Percentiles rank a stretch among this genome's conserved stretches.
phyloP scores from a whole-genome alignment of 176 grass and related monocot genomes.

The Bromus sterilis region DNA sequence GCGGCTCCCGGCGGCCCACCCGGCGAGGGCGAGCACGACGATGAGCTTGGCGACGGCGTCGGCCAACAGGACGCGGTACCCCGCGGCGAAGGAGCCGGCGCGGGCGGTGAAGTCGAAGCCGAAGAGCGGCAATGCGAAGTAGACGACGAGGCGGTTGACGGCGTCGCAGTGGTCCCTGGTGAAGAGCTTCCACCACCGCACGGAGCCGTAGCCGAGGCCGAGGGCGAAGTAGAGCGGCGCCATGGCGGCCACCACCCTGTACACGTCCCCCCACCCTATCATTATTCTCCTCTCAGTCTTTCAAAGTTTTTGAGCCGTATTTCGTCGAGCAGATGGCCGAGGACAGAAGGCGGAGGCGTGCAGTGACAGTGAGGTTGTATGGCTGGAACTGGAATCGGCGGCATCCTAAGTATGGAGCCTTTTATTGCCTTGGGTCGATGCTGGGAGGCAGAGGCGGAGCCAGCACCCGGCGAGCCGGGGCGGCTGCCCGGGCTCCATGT shows the following conservation, averaged over 20 bases:
- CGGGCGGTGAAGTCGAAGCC: slow-evolving; percentile 64
- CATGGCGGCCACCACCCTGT: slow-evolving; percentile 81
- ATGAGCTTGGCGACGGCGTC: slow-evolving; percentile 63
- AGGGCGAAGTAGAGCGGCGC: slow-evolving; percentile 79
- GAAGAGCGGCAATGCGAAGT: slow-evolving; percentile 86
- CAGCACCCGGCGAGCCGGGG: no score
- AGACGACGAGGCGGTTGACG: slow-evolving; percentile 67
- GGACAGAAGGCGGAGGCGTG: no score
- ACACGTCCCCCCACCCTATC: slow-evolving; percentile 68
- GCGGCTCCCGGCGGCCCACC: slow-evolving; percentile 11
- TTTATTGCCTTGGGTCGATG: no score
- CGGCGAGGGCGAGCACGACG: slow-evolving; percentile 23
- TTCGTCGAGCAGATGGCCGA: no score
- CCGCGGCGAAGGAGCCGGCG: slow-evolving; percentile 58
- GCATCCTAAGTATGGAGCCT: no score
- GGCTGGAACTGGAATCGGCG: no score
- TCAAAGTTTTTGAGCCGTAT: no score
- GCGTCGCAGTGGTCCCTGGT: slow-evolving; percentile 69
- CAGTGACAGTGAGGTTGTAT: no score
- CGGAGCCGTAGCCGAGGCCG: slow-evolving; percentile 62
- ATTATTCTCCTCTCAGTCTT: no score
- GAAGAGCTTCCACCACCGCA: slow-evolving; percentile 82
- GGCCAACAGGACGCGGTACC: slow-evolving; percentile 55
- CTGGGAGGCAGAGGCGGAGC: no score
- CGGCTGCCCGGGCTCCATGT: no score